A percentile compares a stretch with the other conserved stretches of the same genome.
These are phyloP conservation scores for Calonectria naviculata DNA, from an alignment of 2,329 filamentous ascomycete species.

Conservation along the genomic window DNA sequence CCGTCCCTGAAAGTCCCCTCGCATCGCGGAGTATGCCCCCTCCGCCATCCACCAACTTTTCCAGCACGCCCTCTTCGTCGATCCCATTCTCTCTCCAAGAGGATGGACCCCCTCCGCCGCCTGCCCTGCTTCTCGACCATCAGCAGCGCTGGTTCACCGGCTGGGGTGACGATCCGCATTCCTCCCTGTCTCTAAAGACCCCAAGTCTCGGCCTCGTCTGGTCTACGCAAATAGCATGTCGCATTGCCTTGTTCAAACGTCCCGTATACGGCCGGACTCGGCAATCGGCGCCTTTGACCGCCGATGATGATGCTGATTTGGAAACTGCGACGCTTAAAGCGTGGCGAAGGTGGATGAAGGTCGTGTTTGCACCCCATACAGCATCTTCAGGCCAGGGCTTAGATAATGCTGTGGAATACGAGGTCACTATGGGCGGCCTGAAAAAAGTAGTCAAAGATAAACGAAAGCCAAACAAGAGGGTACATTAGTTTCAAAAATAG, in stretches of 20 bases:
- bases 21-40: constrained; percentile 56
- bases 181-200: constrained; percentile 73
- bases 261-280: constrained; percentile 61
- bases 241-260: constrained; percentile 83
- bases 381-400: constrained; percentile 61
- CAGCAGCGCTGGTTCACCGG: constrained; percentile 96
- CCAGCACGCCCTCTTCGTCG: constrained; percentile 53
- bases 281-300: constrained; percentile 47
- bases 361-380: constrained; percentile 89
- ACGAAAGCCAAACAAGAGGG: neutral
- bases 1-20: constrained; percentile 60
- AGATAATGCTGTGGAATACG: constrained; percentile 73
- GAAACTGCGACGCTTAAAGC: constrained; percentile 61
- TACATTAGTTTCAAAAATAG: neutral
- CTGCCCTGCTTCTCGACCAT: constrained; percentile 81
- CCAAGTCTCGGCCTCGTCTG: constrained; percentile 90
- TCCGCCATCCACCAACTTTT: constrained; percentile 42
- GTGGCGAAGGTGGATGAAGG: constrained; percentile 84
- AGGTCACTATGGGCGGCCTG: constrained; percentile 77
- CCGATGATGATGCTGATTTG: constrained; percentile 53
- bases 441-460: constrained; percentile 42
- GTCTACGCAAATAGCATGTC: constrained; percentile 87
- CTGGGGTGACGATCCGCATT: constrained; percentile 80
- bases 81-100: constrained; percentile 46
- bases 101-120: constrained; percentile 48